Evolutionary conservation across 2,329 filamentous ascomycete species (phyloP), one percentile per base, ranked within the genome.

Genomic region (Phoma sp.): DNA sequence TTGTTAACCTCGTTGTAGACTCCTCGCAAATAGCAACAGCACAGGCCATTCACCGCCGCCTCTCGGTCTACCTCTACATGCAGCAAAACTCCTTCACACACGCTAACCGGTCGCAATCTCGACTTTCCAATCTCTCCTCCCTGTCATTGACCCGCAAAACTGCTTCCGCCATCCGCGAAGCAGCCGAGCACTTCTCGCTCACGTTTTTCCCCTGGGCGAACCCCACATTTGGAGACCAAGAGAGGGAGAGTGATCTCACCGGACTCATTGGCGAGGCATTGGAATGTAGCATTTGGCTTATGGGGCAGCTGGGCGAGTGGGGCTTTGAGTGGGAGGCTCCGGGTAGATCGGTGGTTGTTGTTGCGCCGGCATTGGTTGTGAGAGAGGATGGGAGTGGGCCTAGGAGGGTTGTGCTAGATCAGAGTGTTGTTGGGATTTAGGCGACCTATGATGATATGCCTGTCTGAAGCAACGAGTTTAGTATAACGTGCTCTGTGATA

Each of bases 161-260:
- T 21, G 53, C 26, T 48, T 64, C 66, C 10, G 56, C 61, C n/a
- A 64, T 68, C 9, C 65, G 64, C 29, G 68, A 73, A 62, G 68
- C 69, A n/a, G 70, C 71, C 1, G 68, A 72, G 42, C 66, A 71
- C 51, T 74, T 74, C 54, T 60, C 64, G 4, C 60, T 74, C 5
- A 67, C 68, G 0, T 74, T 74, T 57, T 74, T 74, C 40, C 68
- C 70, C 1, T 74, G 71, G 71, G 67, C 68, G 5, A 67, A 71
- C 42, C 71, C 71, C 2, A 37, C 47, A 2, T 57, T 57, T 10
- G 47, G 48, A 10, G 71, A 74, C 29, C 57, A 63, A 21, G 69
- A 71, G 7, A 65, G 63, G 29, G 71, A 74, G 7, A 62, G 67
- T 9, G 61, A 71, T 36, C 61, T 74, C 1, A 56, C 63, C 5